A percentile compares a stretch with the other conserved stretches of the same genome.
Conservation (phyloP, 2,329 filamentous ascomycete genomes). For the Xylaria sp. region DNA sequence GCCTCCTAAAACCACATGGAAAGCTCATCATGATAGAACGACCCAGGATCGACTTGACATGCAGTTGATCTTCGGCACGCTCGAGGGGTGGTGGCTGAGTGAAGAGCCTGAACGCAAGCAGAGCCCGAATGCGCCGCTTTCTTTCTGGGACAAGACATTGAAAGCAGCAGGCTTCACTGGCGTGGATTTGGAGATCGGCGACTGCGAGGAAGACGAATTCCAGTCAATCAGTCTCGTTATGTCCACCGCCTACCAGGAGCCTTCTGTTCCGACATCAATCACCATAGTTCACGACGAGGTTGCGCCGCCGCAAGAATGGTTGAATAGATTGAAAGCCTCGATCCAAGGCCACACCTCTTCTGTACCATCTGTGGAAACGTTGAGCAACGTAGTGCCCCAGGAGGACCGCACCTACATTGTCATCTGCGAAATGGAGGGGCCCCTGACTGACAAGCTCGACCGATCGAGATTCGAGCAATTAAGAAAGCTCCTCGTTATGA, state of each 20-base stretch:
- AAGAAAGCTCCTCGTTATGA: not conserved
- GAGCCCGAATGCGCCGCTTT: not conserved
- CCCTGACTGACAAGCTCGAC: too few species aligned
- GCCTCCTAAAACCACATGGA: constrained; percentile 16
- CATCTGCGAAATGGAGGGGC: too few species aligned
- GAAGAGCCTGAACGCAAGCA: constrained; percentile 9
- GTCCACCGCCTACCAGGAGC: too few species aligned
- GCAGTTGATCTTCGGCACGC: constrained; percentile 16
- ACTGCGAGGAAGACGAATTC: not conserved
- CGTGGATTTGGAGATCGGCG: not conserved
- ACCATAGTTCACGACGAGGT: too few species aligned
- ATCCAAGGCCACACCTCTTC: too few species aligned
- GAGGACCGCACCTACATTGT: too few species aligned
- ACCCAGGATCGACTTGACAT: constrained; percentile 6
- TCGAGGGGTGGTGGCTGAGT: constrained; percentile 23
- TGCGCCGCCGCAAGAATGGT: not conserved
- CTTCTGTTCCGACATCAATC: too few species aligned
- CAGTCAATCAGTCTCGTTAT: not conserved
- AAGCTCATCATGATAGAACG: constrained; percentile 16
- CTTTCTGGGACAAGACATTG: not conserved
- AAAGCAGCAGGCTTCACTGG: not conserved
- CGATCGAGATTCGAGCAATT: not conserved
- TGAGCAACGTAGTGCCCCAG: too few species aligned
- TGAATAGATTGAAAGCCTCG: too few species aligned
- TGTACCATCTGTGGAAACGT: too few species aligned